Base-by-base conservation (phyloP, 257 asterid genomes). In the Primulina eburnea region DNA sequence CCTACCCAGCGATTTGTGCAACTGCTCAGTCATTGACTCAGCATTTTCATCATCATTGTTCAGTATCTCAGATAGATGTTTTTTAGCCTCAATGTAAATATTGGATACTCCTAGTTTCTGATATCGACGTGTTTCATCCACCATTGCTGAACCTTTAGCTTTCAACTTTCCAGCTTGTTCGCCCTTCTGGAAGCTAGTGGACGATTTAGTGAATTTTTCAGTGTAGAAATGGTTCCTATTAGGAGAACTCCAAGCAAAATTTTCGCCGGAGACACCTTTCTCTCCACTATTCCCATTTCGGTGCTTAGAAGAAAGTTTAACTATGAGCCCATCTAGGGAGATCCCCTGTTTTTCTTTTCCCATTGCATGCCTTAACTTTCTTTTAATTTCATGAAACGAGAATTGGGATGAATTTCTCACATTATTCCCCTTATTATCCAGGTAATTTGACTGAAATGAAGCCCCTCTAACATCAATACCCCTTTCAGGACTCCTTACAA, bases 191-290 rank as follows among this genome's bases (percentile, higher is more conserved):
- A 77, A 37, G 67, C 85, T 77, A 67, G 82, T 74, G 20, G 84
- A 78, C 53, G 96, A 76, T 71, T 75, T 69, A 24, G 89, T 80
- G 77, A 84, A 91, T 65, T 73, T 85, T 77, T 94, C 99, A 26
- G 86, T 87, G 64, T 81, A 94, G 67, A 89, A 89, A 78, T 91
- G 97, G 84, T 89, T 88, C 79, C 99, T 85, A 73, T 91, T 91
- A 18, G 99, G 99, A 74, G 97, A 94, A 71, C 92, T 78, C 99
- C 97, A 90, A n/a, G 85, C 85, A 34, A 75, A 62, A 81, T 66
- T 82, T 65, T 90, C 97, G 71, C 88, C 90, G 8, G 70, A 20
- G 61, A 67, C 60, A n/a, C 86, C 81, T 78, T 84, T 87, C 30
- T 84, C 90, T 32, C 80, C 69, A 16, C 82, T 78, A 59, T 64